Base-by-base conservation (phyloP, 768 basidiomycete species). In the Suillus cothurnatus region DNA sequence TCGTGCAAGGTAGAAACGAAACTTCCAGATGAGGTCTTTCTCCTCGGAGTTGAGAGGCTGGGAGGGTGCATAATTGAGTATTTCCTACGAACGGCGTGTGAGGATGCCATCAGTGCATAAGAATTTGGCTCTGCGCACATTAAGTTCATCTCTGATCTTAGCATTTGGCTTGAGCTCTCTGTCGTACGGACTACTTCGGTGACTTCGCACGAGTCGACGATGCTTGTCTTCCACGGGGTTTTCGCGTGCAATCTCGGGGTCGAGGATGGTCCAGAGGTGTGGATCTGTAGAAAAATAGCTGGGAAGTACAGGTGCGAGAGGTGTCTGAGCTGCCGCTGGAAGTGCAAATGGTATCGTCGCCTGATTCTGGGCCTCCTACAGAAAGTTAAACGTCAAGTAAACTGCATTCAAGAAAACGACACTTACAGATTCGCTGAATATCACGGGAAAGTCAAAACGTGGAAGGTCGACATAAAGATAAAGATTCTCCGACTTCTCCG, bases 211-310 rank as follows among this genome's bases (percentile, higher is more conserved):
- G 4, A 99, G 83, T 2, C 95, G 86, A 38, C 97, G 86, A 72
- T 99, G 95, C 73, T 99, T 99, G 73, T 96, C 94, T 72, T 99
- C 97, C 0, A 99, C 95, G 0, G 96, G 96, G 72, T 99, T 99
- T 70, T 98, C 96, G 32, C 94, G 86, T 8, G 85, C 86, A 58
- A 93, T 85, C 67, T 99, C 97, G 4, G 97, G 95, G 71, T 99
- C 97, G 45, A 93, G 82, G 26, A 97, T 85, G 28, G 88, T 85
- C 94, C 97, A 99, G 3, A 98, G 78, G 68, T 88, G 85, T 21
- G 86, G 78, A 67, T 97, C 94, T 2, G 83, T 77, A 0, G 86
- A 73, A 63, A 92, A 85, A 26, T 84, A 78, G 1, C 82, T 76
- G 0, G 82, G 78, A 60, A 84, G 81, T 12, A 84, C 75, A 19